Evolutionary conservation across 306 rosid genomes (phyloP).

Genomic region (Arachis hypogaea): DNA sequence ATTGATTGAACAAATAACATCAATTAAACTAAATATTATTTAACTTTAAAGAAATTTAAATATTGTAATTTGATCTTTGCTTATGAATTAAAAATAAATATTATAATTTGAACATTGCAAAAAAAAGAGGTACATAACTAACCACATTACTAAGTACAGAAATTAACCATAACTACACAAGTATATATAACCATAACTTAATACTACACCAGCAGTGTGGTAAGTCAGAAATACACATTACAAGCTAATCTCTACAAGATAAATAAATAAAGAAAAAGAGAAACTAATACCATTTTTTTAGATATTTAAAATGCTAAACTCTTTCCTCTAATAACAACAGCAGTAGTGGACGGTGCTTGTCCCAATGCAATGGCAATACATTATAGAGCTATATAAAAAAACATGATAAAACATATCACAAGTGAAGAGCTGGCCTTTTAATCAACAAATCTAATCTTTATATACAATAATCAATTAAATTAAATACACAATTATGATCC

Average conservation of each 20-base stretch:
- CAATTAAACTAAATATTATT: too few relatives aligned
- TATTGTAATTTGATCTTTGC: too few relatives aligned
- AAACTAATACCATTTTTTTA: conserved; percentile 63
- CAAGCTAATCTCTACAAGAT: not conserved
- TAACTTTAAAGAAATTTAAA: too few relatives aligned
- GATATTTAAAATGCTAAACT: conserved; percentile 94
- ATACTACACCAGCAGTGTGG: not conserved
- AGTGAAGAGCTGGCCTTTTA: conserved; percentile 35
- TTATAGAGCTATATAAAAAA: not conserved
- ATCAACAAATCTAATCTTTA: conserved; percentile 36
- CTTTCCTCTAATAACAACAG: conserved; percentile 67
- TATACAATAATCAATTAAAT: conserved; percentile 20
- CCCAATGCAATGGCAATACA: conserved; percentile 55
- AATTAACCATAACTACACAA: too few relatives aligned
- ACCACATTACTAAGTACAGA: too few relatives aligned
- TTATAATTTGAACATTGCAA: too few relatives aligned
- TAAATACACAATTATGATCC: conserved; percentile 35
- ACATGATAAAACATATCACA: conserved; percentile 7
- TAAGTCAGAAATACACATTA: conserved; percentile 9
- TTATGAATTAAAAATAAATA: too few relatives aligned
- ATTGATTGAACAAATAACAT: too few relatives aligned
- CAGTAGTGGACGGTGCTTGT: conserved; percentile 64
- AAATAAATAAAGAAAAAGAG: not conserved
- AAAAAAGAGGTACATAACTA: too few relatives aligned
- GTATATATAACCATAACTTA: not conserved